Conservation (phyloP, 1,139 yeast genomes). For the Geotrichum fermentans region DNA sequence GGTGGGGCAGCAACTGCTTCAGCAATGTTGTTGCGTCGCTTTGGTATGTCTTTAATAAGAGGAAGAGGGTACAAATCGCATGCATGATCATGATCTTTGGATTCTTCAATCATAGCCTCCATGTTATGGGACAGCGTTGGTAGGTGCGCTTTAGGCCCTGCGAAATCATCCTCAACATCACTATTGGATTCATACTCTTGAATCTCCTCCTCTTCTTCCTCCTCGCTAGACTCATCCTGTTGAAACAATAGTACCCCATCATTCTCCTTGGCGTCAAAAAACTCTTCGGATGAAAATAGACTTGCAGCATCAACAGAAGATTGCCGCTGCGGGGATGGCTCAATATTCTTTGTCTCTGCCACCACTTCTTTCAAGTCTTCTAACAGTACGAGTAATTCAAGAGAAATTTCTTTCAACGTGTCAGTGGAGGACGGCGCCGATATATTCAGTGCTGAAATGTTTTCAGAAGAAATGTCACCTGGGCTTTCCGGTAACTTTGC, state of each 20-base stretch:
- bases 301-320: slow-evolving; percentile 18
- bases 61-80: slow-evolving; percentile 53
- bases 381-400: background rate
- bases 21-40: slow-evolving; percentile 59
- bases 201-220: slow-evolving; percentile 27
- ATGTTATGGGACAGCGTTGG: background rate
- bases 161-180: slow-evolving; percentile 23
- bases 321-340: background rate
- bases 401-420: background rate
- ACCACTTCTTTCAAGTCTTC: background rate
- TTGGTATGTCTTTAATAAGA: slow-evolving; percentile 44
- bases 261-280: slow-evolving; percentile 62
- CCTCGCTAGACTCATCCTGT: slow-evolving; percentile 31
- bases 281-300: slow-evolving; percentile 46
- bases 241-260: slow-evolving; percentile 33
- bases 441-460: background rate
- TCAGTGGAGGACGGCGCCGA: background rate
- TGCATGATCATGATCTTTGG: slow-evolving; percentile 8
- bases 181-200: slow-evolving; percentile 24
- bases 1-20: slow-evolving; percentile 69
- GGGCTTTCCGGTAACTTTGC: background rate
- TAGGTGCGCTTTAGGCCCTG: slow-evolving; percentile 9
- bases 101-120: background rate
- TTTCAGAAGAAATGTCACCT: background rate
- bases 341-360: background rate